Conservation (phyloP, 208 protist species). For the Hexamita inflata region DNA sequence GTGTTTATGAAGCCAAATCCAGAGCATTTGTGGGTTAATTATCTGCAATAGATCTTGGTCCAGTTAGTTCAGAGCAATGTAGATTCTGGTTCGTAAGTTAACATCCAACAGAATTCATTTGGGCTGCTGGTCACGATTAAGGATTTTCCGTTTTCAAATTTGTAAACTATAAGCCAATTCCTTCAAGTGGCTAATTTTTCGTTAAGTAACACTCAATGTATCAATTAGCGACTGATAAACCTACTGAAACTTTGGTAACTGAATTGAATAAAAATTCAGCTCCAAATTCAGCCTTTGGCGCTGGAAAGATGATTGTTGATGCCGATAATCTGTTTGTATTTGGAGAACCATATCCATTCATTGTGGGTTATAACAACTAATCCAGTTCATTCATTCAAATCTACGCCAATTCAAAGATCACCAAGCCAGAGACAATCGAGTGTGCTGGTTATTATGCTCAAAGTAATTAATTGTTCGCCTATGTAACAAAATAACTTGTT, state of each 20-base stretch:
- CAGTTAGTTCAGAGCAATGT: background rate
- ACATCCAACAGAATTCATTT: constrained; percentile 2
- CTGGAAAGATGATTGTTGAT: background rate
- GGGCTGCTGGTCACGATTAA: constrained; percentile 20
- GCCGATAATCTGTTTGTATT: background rate
- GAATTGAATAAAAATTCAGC: constrained; percentile 7
- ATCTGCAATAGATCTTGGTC: background rate
- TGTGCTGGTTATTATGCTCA: too few relatives aligned
- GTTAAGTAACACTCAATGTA: background rate
- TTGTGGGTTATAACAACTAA: background rate
- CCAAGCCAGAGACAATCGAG: too few relatives aligned
- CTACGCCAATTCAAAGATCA: background rate
- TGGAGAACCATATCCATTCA: constrained; percentile 16
- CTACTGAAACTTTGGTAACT: background rate
- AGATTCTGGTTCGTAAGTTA: background rate
- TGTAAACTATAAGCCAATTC: background rate
- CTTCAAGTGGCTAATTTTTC: background rate
- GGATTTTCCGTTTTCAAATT: background rate
- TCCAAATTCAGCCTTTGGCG: background rate
- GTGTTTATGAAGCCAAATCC: background rate
- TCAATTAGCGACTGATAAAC: background rate
- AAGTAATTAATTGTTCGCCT: too few relatives aligned
- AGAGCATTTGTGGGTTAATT: background rate
- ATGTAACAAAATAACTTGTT: too few relatives aligned
- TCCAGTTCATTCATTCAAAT: background rate